phyloP scores from a whole-genome alignment of 75 land plant genomes.

The Picea sitchensis region DNA sequence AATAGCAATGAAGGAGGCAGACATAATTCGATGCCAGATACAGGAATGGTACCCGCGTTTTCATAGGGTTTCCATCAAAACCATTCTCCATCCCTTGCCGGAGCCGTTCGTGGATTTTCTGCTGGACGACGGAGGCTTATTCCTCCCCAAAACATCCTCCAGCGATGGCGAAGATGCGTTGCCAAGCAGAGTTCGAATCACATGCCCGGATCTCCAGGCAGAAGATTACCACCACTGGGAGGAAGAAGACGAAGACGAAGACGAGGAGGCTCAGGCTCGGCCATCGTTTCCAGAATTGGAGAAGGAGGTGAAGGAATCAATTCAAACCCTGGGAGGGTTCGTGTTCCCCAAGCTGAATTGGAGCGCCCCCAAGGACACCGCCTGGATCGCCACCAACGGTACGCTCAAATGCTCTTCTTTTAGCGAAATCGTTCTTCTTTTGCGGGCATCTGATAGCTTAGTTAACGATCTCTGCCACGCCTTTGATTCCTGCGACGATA shows the following conservation, averaged over 20 bases:
- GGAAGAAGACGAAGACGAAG: conserved; percentile 6
- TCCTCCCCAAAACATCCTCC: conserved; percentile 41
- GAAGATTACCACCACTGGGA: conserved; percentile 41
- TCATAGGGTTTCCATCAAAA: conserved; percentile 51
- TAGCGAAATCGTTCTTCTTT: conserved; percentile 68
- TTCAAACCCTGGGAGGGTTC: conserved; percentile 65
- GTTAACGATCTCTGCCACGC: conserved; percentile 81
- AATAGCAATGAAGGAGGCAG: conserved; percentile 51
- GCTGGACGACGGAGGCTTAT: conserved; percentile 53
- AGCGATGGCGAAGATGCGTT: conserved; percentile 53
- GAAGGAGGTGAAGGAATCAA: conserved; percentile 37
- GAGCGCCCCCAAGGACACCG: conserved; percentile 92
- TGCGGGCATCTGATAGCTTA: conserved; percentile 69
- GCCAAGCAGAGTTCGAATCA: conserved; percentile 47
- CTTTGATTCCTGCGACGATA: conserved; percentile 66
- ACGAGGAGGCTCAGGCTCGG: conserved; percentile 17
- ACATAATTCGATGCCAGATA: conserved; percentile 75
- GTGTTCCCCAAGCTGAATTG: conserved; percentile 93
- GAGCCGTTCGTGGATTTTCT: conserved; percentile 70
- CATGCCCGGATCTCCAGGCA: conserved; percentile 36
- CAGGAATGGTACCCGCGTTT: conserved; percentile 93
- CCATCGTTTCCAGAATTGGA: conserved; percentile 85
- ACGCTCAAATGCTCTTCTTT: conserved; percentile 64
- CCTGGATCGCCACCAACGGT: conserved; percentile 74
- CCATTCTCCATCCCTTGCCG: conserved; percentile 68